Percentiles rank a stretch among this genome's conserved stretches.
Evolutionary conservation across 495 filamentous ascomycete genomes (phyloP).

Genomic region (Peziza echinospora): DNA sequence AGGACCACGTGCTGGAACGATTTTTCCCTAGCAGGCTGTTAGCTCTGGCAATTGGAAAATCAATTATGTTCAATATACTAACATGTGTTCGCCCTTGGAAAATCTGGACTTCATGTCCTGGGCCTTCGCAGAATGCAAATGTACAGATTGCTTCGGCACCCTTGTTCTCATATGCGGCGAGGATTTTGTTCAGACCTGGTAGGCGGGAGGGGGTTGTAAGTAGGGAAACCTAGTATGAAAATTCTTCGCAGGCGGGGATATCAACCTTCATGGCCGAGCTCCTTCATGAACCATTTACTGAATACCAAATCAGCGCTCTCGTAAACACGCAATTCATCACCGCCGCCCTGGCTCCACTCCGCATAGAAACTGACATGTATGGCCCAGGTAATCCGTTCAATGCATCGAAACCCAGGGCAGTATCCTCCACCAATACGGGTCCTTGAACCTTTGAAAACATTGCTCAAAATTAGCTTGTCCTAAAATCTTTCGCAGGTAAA

Average conservation of each 20-base stretch:
- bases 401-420: conserved; percentile 77
- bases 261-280: conserved; percentile 44
- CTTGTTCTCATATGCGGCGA: conserved; percentile 75
- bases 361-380: conserved; percentile 80
- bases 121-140: conserved; percentile 75
- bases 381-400: conserved; percentile 80
- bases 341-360: too few species aligned
- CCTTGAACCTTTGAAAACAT: conserved; percentile 65
- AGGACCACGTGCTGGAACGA: conserved; percentile 55
- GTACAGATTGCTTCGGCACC: conserved; percentile 85
- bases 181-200: conserved; percentile 59
- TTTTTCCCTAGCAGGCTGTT: conserved; percentile 32
- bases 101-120: conserved; percentile 61
- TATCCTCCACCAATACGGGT: conserved; percentile 89
- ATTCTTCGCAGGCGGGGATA: not conserved
- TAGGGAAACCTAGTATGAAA: too few species aligned
- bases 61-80: not conserved
- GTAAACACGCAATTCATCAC: too few species aligned
- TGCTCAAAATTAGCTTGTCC: not conserved
- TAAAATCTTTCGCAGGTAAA: not conserved
- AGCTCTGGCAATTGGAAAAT: not conserved
- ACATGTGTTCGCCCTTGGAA: conserved; percentile 70
- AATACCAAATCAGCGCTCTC: not conserved
- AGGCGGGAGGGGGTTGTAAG: too few species aligned
- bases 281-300: conserved; percentile 83